Evolutionary conservation across 2,329 filamentous ascomycete species (phyloP).

Genomic region (Fusarium redolens): DNA sequence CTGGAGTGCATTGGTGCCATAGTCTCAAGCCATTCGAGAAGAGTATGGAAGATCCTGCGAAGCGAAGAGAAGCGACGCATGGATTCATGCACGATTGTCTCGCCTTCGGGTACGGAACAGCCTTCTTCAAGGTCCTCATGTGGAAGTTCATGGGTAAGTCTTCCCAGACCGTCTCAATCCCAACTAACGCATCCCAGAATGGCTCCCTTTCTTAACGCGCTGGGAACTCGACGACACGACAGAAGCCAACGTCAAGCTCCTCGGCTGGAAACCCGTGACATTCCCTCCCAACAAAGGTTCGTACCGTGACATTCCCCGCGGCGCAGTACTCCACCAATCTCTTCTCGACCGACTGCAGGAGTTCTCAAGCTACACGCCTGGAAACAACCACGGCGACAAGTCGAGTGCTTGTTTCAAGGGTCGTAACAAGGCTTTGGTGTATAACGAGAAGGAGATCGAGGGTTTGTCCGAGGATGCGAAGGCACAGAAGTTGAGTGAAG

Average conservation of each 20-base stretch:
- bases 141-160: slow-evolving; percentile 58
- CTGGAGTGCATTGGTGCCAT: slow-evolving; percentile 52
- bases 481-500: neutral
- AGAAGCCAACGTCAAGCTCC: slow-evolving; percentile 26
- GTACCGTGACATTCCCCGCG: slow-evolving; percentile 53
- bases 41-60: slow-evolving; percentile 45
- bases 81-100: slow-evolving; percentile 55
- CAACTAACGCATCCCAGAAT: slow-evolving; percentile 46
- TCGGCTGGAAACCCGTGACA: slow-evolving; percentile 41
- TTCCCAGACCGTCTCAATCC: accelerated
- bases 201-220: slow-evolving; percentile 53
- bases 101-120: slow-evolving; percentile 51
- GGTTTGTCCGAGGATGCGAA: neutral
- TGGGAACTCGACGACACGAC: slow-evolving; percentile 50
- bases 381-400: slow-evolving; percentile 49
- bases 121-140: slow-evolving; percentile 53
- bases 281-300: slow-evolving; percentile 54
- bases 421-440: slow-evolving; percentile 23
- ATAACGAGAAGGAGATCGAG: neutral
- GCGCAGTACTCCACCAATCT: slow-evolving; percentile 55
- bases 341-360: slow-evolving; percentile 51
- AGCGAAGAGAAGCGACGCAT: slow-evolving; percentile 46
- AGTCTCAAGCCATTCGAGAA: slow-evolving; percentile 49
- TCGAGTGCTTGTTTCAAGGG: slow-evolving; percentile 46
- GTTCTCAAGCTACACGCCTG: slow-evolving; percentile 44